Conservation (phyloP, 495 filamentous ascomycete species). For the Pyrenopolyporus hunteri region DNA sequence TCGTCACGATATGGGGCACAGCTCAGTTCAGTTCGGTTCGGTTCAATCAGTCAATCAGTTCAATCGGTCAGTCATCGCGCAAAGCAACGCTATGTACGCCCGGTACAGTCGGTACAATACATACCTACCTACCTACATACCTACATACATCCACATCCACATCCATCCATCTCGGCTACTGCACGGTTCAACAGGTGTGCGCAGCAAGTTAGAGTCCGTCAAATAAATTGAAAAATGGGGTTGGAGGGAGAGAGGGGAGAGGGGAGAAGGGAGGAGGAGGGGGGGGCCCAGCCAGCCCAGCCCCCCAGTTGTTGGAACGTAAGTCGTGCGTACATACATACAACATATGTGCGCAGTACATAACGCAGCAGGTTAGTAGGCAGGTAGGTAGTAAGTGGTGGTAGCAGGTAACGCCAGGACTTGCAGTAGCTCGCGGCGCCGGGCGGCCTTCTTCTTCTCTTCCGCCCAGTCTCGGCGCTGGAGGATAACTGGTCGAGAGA, state of each 20-base stretch:
- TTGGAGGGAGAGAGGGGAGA: background rate
- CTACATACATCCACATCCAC: background rate
- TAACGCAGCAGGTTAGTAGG: too few species aligned
- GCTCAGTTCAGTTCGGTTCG: too few species aligned
- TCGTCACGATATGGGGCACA: constrained; percentile 32
- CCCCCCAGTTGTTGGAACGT: too few species aligned
- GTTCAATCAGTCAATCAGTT: background rate
- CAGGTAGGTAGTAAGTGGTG: too few species aligned
- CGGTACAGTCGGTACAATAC: too few species aligned
- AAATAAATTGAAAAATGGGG: background rate
- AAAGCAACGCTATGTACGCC: background rate
- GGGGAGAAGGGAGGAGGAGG: background rate
- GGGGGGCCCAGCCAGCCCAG: background rate
- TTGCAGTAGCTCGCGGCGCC: background rate
- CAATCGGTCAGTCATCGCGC: constrained; percentile 4
- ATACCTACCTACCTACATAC: background rate
- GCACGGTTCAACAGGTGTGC: constrained; percentile 4
- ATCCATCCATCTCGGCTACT: constrained; percentile 10
- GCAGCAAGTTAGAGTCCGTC: too few species aligned
- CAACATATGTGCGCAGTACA: too few species aligned
- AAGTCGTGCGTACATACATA: too few species aligned
- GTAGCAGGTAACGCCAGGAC: background rate
- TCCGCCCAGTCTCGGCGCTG: background rate
- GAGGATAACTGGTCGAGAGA: background rate
- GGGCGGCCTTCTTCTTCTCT: background rate